phyloP scores from a whole-genome alignment of 2,329 filamentous ascomycete genomes.

The Calonectria multiphialidica region DNA sequence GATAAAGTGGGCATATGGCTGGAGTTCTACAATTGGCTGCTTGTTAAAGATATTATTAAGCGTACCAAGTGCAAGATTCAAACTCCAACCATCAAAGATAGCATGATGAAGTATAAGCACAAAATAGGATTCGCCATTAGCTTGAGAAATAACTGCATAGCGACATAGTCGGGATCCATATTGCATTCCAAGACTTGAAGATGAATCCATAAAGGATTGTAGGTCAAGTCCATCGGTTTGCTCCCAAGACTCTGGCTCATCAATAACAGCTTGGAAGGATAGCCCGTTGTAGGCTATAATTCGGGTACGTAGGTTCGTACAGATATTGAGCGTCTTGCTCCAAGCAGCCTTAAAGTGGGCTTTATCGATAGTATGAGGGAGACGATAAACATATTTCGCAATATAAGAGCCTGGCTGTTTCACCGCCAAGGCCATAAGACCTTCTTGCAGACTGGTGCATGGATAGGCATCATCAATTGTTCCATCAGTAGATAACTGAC shows the following conservation, averaged over 20 bases:
- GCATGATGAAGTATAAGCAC: too few species aligned
- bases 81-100: too few species aligned
- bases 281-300: not conserved
- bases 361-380: not conserved
- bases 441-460: constrained; percentile 6
- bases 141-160: not conserved
- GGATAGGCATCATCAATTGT: constrained; percentile 41
- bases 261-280: not conserved
- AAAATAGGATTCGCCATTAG: not conserved
- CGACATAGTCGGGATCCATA: constrained; percentile 4
- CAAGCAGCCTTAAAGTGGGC: not conserved
- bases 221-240: not conserved
- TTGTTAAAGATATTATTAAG: not conserved
- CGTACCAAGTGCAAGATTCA: not conserved
- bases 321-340: not conserved
- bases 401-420: constrained; percentile 14
- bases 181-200: not conserved
- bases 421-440: constrained; percentile 7
- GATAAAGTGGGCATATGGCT: constrained; percentile 4
- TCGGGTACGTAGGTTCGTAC: not conserved
- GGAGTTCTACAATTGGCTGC: not conserved
- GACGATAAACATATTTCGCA: too few species aligned
- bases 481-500: constrained; percentile 19
- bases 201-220: not conserved
- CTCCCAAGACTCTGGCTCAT: not conserved